Base-by-base conservation (phyloP, 306 rosid genomes). In the Prunus persica region DNA sequence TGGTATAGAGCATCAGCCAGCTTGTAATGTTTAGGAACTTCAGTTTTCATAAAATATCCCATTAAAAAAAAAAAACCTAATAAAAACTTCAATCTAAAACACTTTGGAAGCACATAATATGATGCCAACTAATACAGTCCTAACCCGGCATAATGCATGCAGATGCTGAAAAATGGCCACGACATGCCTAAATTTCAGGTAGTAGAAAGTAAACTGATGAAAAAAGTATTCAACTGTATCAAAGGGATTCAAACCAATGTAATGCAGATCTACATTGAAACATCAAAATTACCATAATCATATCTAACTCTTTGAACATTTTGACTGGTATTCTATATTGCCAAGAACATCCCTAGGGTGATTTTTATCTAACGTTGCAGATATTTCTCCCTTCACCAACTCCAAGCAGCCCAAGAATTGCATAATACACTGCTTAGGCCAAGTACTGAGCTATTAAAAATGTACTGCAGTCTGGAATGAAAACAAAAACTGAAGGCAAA, bases 401-500 rank as follows among this genome's bases (percentile, higher is more conserved):
- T 13, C 18, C 56, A 19, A 2, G 61, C n/a, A 13, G 20, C 41
- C 57, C 57, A 34, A 27, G 45, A 66, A 75, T 74, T 18, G 54
- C 70, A 67, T 47, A 28, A 38, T 52, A 64, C n/a, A n/a, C 75
- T 72, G 38, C 27, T 54, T 34, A 52, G 7, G 1, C 46, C 20
- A 71, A n/a, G 30, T 38, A 41, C 8, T 30, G 7, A 54, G 7
- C 51, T 55, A n/a, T n/a, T 41, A n/a, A 20, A 55, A 14, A 38
- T 30, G 52, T 20, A 56, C 4, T 38, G 30, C 38, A 56, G 32
- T 14, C 34, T 14, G 38, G 73, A 11, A 71, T 60, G 72, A 46
- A 69, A 67, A 32, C 68, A 45, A 71, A 66, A 58, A 69, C 30
- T 19, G 9, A 50, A 51, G 8, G 67, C 56, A 32, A 65, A 62